phyloP scores from a whole-genome alignment of 1,284 basidiomycete genomes.

The Irpex sp. region DNA sequence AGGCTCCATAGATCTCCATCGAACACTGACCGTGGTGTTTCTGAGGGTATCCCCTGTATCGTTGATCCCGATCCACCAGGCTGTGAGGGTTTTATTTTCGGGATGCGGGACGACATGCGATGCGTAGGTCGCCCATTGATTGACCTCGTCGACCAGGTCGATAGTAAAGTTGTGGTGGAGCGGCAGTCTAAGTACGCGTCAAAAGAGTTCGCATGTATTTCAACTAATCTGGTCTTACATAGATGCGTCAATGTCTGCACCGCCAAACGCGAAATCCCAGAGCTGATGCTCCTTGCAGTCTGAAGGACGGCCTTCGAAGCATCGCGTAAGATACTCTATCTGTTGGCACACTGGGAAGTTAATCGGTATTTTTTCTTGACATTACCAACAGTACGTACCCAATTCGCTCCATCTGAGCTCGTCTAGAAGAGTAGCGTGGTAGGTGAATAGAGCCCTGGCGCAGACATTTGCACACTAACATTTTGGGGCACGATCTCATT shows the following conservation, averaged over 20 bases:
- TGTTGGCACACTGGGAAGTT: conserved; percentile 14
- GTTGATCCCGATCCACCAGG: conserved; percentile 61
- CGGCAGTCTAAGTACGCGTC: conserved; percentile 24
- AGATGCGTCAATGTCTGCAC: conserved; percentile 44
- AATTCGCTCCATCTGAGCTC: conserved; percentile 51
- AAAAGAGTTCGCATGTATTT: background rate
- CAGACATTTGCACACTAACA: conserved; percentile 24
- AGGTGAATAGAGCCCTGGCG: background rate
- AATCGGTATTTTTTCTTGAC: background rate
- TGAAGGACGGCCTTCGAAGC: conserved; percentile 41
- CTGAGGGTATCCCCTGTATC: conserved; percentile 49
- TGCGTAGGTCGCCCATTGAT: conserved; percentile 44
- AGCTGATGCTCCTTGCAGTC: conserved; percentile 42
- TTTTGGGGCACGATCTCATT: conserved; percentile 45
- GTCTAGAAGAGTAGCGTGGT: conserved; percentile 30
- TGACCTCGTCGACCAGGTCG: conserved; percentile 46
- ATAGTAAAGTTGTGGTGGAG: conserved; percentile 43
- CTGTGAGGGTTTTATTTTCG: conserved; percentile 38
- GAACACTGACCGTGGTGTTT: conserved; percentile 22
- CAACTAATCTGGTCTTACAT: conserved; percentile 30
- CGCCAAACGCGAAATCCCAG: conserved; percentile 58
- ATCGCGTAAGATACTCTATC: conserved; percentile 52
- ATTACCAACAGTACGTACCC: conserved; percentile 29
- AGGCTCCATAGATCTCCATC: background rate
- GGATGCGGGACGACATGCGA: conserved; percentile 43